Conservation (phyloP, 768 basidiomycete species). For the Amanita brunnescens region DNA sequence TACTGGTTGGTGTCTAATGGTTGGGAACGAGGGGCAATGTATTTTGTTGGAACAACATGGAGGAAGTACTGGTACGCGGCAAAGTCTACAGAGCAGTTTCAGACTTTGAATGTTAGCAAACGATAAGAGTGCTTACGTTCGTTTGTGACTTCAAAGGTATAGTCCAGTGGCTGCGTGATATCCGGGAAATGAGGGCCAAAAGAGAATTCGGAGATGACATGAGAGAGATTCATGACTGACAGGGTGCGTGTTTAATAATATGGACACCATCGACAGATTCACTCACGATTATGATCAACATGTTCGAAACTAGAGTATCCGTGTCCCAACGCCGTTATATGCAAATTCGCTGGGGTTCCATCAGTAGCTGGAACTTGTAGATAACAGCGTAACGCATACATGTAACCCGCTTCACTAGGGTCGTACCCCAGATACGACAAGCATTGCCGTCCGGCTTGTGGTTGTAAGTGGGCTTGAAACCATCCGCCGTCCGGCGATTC, state of each 20-base stretch:
- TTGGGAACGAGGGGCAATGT: conserved; percentile 60
- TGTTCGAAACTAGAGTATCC: conserved; percentile 86
- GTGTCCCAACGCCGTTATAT: conserved; percentile 91
- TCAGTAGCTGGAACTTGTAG: not conserved
- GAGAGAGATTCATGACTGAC: conserved; percentile 91
- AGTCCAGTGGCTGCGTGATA: conserved; percentile 90
- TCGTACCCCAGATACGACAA: conserved; percentile 79
- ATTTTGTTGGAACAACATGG: conserved; percentile 92
- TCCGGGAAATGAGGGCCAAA: conserved; percentile 96
- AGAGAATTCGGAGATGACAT: conserved; percentile 94
- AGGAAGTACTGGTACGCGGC: conserved; percentile 92
- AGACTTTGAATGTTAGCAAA: conserved; percentile 3
- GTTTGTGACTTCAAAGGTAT: conserved; percentile 69
- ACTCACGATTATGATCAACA: conserved; percentile 77
- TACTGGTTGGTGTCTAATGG: conserved; percentile 80
- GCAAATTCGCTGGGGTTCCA: conserved; percentile 61
- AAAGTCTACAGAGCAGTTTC: conserved; percentile 45
- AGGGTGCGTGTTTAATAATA: conserved; percentile 13
- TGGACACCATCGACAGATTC: not conserved
- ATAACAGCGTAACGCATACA: conserved; percentile 30
- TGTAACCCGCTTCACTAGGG: conserved; percentile 84
- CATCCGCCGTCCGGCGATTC: conserved; percentile 26
- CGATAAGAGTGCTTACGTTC: conserved; percentile 42
- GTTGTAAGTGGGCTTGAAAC: conserved; percentile 67
- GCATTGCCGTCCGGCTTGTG: conserved; percentile 61